These are phyloP conservation scores for Xylaria hypoxylon DNA, from an alignment of 2,329 filamentous ascomycete species.

Conservation along the genomic window DNA sequence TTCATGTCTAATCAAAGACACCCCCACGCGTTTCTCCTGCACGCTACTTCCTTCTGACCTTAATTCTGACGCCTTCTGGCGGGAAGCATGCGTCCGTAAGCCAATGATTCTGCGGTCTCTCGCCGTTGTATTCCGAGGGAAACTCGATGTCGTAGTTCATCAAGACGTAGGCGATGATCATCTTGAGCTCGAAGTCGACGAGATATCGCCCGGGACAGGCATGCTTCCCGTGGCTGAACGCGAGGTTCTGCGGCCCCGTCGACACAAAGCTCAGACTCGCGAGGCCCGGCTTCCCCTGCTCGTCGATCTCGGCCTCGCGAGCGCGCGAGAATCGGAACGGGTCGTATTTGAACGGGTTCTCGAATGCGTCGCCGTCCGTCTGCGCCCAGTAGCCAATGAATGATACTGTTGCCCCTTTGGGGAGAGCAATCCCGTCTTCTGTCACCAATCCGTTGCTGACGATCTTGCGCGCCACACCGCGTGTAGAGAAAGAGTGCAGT, in stretches of 20 bases:
- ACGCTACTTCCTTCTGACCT: slow-evolving; percentile 33
- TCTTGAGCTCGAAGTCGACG: slow-evolving; percentile 55
- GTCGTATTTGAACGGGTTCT: slow-evolving; percentile 55
- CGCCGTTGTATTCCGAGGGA: slow-evolving; percentile 39
- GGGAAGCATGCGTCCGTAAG: slow-evolving; percentile 40
- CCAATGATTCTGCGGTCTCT: slow-evolving; percentile 40
- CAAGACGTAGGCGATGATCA: slow-evolving; percentile 46
- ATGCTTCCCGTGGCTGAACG: slow-evolving; percentile 55
- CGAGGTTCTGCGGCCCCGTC: slow-evolving; percentile 48
- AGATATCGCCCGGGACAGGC: slow-evolving; percentile 57
- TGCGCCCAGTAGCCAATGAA: slow-evolving; percentile 51
- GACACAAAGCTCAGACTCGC: slow-evolving; percentile 52
- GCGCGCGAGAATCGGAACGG: slow-evolving; percentile 56
- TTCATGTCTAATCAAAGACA: neutral
- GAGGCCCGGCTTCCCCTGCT: slow-evolving; percentile 40
- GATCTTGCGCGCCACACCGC: slow-evolving; percentile 47
- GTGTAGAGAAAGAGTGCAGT: slow-evolving; percentile 49
- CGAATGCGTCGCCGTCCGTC: slow-evolving; percentile 49
- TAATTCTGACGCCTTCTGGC: slow-evolving; percentile 38
- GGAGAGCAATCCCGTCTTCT: slow-evolving; percentile 50
- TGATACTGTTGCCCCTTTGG: slow-evolving; percentile 51
- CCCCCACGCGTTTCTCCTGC: neutral
- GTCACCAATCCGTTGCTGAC: slow-evolving; percentile 50
- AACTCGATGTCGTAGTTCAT: slow-evolving; percentile 53
- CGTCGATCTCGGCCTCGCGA: slow-evolving; percentile 47